These are phyloP conservation scores for Clarireedia monteithiana DNA, from an alignment of 2,329 filamentous ascomycete genomes.

Conservation along the genomic window DNA sequence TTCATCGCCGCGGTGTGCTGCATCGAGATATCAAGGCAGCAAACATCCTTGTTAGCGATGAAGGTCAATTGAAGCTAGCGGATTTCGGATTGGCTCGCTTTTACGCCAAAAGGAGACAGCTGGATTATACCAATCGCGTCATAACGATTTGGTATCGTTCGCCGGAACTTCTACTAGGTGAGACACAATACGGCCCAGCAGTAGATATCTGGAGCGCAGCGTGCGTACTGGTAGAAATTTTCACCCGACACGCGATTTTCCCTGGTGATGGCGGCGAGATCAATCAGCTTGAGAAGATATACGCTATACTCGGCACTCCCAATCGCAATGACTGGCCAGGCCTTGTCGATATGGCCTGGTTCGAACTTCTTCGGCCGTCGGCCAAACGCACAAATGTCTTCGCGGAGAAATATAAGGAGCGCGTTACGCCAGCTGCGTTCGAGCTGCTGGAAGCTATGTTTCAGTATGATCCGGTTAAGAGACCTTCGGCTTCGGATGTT, in stretches of 20 bases:
- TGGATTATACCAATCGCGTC: slow-evolving; percentile 96
- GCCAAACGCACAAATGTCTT: slow-evolving; percentile 69
- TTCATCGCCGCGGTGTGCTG: slow-evolving; percentile 86
- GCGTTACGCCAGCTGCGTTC: slow-evolving; percentile 71
- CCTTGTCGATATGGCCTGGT: slow-evolving; percentile 93
- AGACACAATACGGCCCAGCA: slow-evolving; percentile 82
- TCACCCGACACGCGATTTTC: slow-evolving; percentile 88
- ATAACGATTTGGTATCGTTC: slow-evolving; percentile 98
- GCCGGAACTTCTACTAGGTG: slow-evolving; percentile 81
- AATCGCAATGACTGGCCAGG: slow-evolving; percentile 79
- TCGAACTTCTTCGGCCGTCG: slow-evolving; percentile 76
- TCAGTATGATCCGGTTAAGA: slow-evolving; percentile 74
- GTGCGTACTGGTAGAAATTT: slow-evolving; percentile 94
- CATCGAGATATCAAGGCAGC: slow-evolving; percentile 98
- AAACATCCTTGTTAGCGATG: slow-evolving; percentile 89
- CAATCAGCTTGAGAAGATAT: slow-evolving; percentile 95
- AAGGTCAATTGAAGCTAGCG: slow-evolving; percentile 82
- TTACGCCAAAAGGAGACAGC: slow-evolving; percentile 82
- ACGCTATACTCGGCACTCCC: slow-evolving; percentile 82
- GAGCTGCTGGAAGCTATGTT: slow-evolving; percentile 81
- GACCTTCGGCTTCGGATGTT: slow-evolving; percentile 77
- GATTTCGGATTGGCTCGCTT: slow-evolving; percentile 96
- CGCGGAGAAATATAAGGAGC: slow-evolving; percentile 71
- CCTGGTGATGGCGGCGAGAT: slow-evolving; percentile 94
- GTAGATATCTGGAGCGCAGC: slow-evolving; percentile 97